Percentiles rank a stretch among this genome's conserved stretches.
phyloP scores from a whole-genome alignment of 1,284 basidiomycete genomes.

The Cerioporus squamosus region DNA sequence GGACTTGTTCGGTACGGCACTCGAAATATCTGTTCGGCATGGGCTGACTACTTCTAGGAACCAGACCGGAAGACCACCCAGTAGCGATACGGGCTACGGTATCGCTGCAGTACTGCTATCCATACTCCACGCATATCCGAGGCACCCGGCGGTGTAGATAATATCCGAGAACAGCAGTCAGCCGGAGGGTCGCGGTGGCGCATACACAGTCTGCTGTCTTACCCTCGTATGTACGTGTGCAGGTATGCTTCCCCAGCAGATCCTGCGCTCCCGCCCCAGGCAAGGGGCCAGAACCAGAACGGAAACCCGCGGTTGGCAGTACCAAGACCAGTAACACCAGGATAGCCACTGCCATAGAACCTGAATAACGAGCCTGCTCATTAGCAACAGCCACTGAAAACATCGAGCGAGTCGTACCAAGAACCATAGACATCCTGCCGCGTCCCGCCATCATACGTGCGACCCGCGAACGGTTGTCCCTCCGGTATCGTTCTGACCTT shows the following conservation, averaged over 20 bases:
- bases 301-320: slow-evolving; percentile 54
- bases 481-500: slow-evolving; percentile 39
- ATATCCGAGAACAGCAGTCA: neutral
- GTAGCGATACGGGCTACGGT: too few relatives aligned
- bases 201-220: slow-evolving; percentile 4
- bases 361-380: slow-evolving; percentile 35
- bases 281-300: slow-evolving; percentile 62
- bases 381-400: neutral
- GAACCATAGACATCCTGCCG: slow-evolving; percentile 45
- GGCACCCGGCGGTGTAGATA: too few relatives aligned
- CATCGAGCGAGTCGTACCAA: slow-evolving; percentile 32
- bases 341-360: slow-evolving; percentile 64
- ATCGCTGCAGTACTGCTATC: too few relatives aligned
- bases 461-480: slow-evolving; percentile 47
- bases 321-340: slow-evolving; percentile 43
- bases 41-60: too few relatives aligned
- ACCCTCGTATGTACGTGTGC: slow-evolving; percentile 46
- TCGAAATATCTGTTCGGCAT: too few relatives aligned
- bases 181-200: neutral
- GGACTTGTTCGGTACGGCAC: too few relatives aligned
- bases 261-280: slow-evolving; percentile 45
- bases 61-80: too few relatives aligned
- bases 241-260: slow-evolving; percentile 45
- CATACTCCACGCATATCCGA: too few relatives aligned
- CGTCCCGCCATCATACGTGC: slow-evolving; percentile 45